Evolutionary conservation across 1,139 yeast species (phyloP), one percentile per base, ranked within the genome.

Genomic region (Candida tetrigidarum): DNA sequence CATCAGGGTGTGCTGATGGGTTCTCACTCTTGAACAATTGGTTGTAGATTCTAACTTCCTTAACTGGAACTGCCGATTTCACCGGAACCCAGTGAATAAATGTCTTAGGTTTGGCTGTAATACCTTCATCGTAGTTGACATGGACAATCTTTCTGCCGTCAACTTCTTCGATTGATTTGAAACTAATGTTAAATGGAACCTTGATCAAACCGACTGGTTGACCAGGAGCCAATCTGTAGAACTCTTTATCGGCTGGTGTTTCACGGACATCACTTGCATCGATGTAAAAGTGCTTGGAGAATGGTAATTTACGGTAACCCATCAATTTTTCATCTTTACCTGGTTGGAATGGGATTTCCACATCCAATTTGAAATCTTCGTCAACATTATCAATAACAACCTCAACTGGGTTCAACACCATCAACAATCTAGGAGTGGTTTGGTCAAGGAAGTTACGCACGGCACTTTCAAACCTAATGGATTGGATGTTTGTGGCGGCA

Each of bases 61-160:
- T 67, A 45, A 95, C 66, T 40, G 66, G 66, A 57, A 80, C 73
- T 49, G 78, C 77, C 33, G 76, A 73, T 14, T 83, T 72, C 50
- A 81, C 81, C 38, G 97, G 96, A 45, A 95, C 84, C 99, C 99
- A 95, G 71, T 95, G 99, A 61, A 95, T 91, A 62, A 76, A 95
- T 2, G 99, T 91, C 78, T 92, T 93, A 56, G 98, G 97, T 60
- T 86, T 88, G 58, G 77, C 79, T 40, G 74, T 72, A 35, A 66
- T 65, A 41, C 74, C 68, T 53, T 81, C 81, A 60, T 91, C 90
- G 63, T 93, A 93, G 59, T 86, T 81, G 39, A 88, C 97, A 54
- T 85, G 84, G 47, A 95, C 81, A 66, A 81, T 83, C 15, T 72
- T 70, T 41, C 78, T 73, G 19, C 97, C 97, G 0, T 67, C 54